Evolutionary conservation across 192 early-diverging fungal species (phyloP).

Genomic region (Ambispora gerdemannii): DNA sequence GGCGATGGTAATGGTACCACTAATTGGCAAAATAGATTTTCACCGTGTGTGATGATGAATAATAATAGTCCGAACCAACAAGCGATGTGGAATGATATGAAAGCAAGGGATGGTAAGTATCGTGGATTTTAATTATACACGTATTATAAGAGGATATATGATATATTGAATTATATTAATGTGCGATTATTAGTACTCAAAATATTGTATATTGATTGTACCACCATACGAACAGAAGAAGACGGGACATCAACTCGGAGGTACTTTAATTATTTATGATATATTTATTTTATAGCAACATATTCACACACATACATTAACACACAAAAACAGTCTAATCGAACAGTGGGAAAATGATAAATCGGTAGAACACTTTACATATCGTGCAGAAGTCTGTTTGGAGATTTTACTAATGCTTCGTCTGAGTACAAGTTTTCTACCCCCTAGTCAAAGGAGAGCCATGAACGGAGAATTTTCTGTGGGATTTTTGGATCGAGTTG

Average conservation of each 20-base stretch:
- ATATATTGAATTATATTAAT: neutral
- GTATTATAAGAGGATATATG: neutral
- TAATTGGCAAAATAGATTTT: no score
- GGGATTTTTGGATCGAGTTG: conserved; percentile 21
- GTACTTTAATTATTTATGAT: neutral
- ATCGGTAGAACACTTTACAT: conserved; percentile 22
- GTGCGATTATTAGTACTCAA: conserved; percentile 27
- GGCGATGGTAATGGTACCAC: no score
- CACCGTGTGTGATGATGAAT: neutral
- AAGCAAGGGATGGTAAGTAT: conserved; percentile 5
- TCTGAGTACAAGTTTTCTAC: conserved; percentile 15
- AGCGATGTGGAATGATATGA: neutral
- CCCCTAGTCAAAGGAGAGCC: conserved; percentile 7
- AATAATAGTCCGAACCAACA: neutral
- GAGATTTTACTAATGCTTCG: conserved; percentile 18
- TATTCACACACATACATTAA: no score
- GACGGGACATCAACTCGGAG: neutral
- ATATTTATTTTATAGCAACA: neutral
- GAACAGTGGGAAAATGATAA: conserved; percentile 20
- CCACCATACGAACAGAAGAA: neutral
- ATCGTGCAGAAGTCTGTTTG: conserved; percentile 26
- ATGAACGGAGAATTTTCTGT: conserved; percentile 25
- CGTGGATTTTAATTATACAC: no score
- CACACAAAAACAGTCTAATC: neutral
- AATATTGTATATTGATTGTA: conserved; percentile 29